A percentile compares a stretch with the other conserved stretches of the same genome.
phyloP scores from a whole-genome alignment of 495 filamentous ascomycete species.

The Neohortaea acidophila region DNA sequence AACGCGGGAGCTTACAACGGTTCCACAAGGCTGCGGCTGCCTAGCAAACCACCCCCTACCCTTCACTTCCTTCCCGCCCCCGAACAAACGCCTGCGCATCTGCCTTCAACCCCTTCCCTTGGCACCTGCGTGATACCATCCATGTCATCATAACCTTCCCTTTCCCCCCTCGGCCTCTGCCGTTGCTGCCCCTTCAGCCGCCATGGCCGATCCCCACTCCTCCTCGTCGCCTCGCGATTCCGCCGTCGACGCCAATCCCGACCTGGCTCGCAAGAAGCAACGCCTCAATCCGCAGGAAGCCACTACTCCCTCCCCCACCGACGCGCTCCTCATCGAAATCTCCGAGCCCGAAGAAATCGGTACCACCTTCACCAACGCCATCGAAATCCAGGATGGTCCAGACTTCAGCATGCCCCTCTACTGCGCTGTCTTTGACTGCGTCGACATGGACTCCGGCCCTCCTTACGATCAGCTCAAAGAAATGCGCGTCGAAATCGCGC shows the following conservation, averaged over 20 bases:
- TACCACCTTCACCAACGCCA: constrained; percentile 9
- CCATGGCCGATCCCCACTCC: constrained; percentile 7
- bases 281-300: constrained; percentile 14
- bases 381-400: constrained; percentile 16
- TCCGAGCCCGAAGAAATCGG: constrained; percentile 18
- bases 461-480: background rate
- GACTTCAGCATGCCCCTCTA: background rate
- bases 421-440: background rate
- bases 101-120: too few species aligned
- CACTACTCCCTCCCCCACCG: constrained; percentile 14
- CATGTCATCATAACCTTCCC: too few species aligned
- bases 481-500: background rate
- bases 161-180: too few species aligned
- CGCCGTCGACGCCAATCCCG: constrained; percentile 7
- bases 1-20: too few species aligned
- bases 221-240: constrained; percentile 11
- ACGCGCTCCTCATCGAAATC: constrained; percentile 19
- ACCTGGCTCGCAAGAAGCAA: constrained; percentile 13
- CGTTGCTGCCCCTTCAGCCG: too few species aligned
- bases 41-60: too few species aligned
- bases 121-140: too few species aligned
- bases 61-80: too few species aligned
- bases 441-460: background rate
- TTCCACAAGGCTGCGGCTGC: too few species aligned
- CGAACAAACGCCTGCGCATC: too few species aligned